phyloP scores from a whole-genome alignment of 148 eudicot genomes.

The Rheum nobile region DNA sequence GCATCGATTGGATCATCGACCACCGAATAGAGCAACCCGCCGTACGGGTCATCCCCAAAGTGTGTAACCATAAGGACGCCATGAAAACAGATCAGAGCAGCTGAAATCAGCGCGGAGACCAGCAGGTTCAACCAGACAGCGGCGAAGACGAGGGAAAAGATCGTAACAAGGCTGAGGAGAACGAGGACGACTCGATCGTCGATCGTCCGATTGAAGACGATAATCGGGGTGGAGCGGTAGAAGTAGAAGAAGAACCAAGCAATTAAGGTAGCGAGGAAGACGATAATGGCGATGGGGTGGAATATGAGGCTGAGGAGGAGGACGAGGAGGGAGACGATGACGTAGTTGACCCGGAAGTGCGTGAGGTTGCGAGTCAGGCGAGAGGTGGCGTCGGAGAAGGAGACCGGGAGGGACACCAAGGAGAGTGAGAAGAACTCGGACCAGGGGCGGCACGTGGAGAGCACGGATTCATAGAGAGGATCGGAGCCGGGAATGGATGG shows the following conservation, averaged over 20 bases:
- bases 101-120: constrained; percentile 16
- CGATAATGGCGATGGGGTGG: constrained; percentile 35
- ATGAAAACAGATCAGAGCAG: constrained; percentile 23
- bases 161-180: constrained; percentile 13
- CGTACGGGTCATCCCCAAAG: constrained; percentile 42
- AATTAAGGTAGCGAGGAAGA: constrained; percentile 20
- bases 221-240: constrained; percentile 22
- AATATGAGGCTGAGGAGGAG: constrained; percentile 26
- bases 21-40: constrained; percentile 29
- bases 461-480: constrained; percentile 1
- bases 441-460: constrained; percentile 35
- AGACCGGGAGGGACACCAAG: constrained; percentile 27
- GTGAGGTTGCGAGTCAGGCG: constrained; percentile 30
- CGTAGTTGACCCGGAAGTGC: constrained; percentile 45
- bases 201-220: constrained; percentile 15
- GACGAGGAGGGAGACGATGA: constrained; percentile 16
- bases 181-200: constrained; percentile 28
- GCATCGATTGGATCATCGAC: constrained; percentile 29
- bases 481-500: neutral
- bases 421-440: constrained; percentile 25
- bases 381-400: constrained; percentile 27
- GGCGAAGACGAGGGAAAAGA: constrained; percentile 21
- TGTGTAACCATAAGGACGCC: constrained; percentile 38
- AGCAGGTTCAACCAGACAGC: constrained; percentile 31
- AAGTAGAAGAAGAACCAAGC: constrained; percentile 31